A percentile compares a stretch with the other conserved stretches of the same genome.
phyloP scores from a whole-genome alignment of 352 stramenopile genomes.

The Bremia lactucae region DNA sequence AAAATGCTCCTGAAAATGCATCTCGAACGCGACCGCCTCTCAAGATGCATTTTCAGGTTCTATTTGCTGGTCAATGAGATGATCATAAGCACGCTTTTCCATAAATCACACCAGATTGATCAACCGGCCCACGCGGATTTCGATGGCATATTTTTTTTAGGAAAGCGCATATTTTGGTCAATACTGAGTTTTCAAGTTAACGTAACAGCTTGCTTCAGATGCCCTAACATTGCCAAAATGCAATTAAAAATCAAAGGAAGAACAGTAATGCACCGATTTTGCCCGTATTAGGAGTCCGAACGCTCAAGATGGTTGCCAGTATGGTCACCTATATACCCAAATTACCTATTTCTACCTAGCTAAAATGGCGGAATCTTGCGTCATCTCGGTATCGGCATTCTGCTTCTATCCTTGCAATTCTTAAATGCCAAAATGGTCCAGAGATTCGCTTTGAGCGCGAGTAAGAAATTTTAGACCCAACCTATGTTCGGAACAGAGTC shows the following conservation, averaged over 20 bases:
- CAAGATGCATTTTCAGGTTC: no score
- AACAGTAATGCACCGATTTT: slow-evolving; percentile 10
- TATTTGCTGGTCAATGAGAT: slow-evolving; percentile 24
- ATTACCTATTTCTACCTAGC: slow-evolving; percentile 45
- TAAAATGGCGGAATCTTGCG: slow-evolving; percentile 19
- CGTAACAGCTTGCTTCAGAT: no score
- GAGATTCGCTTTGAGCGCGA: slow-evolving; percentile 35
- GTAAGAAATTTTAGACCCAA: slow-evolving; percentile 60
- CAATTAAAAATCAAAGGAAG: no score
- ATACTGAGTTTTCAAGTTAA: no score
- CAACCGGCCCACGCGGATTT: slow-evolving; percentile 37
- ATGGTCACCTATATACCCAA: slow-evolving; percentile 63
- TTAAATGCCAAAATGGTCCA: slow-evolving; percentile 59
- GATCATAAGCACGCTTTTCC: slow-evolving; percentile 64
- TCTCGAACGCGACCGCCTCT: no score
- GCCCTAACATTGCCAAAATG: no score
- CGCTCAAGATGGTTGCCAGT: slow-evolving; percentile 41
- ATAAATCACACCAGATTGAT: slow-evolving; percentile 72
- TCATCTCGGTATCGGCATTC: slow-evolving; percentile 72
- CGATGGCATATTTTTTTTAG: no score
- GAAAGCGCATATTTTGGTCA: no score
- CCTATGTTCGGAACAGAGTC: slow-evolving; percentile 63
- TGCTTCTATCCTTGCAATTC: slow-evolving; percentile 58
- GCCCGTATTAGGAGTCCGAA: slow-evolving; percentile 26
- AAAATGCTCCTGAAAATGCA: slow-evolving; percentile 2